A percentile compares a stretch with the other conserved stretches of the same genome.
Conservation (phyloP, 2,329 filamentous ascomycete species). For the Aaosphaeria pasadenensis region DNA sequence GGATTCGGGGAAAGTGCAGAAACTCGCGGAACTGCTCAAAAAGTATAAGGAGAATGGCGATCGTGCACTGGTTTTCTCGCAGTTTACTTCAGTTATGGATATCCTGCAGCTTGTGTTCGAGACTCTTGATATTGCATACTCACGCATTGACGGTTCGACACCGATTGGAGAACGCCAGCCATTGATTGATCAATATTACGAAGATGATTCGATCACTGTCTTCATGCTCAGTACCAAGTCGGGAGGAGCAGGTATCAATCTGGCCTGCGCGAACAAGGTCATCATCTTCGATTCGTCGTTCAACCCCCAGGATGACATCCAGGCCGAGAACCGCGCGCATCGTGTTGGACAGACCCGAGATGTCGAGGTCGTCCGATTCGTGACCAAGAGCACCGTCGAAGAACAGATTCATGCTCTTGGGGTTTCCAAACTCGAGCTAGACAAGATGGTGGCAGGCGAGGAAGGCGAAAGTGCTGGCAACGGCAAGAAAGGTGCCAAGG, state of each 20-base stretch:
- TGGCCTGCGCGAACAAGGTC: slow-evolving; percentile 95
- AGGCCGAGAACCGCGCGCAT: slow-evolving; percentile 95
- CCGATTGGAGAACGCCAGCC: slow-evolving; percentile 79
- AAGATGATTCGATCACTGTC: slow-evolving; percentile 73
- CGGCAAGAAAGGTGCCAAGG: slow-evolving; percentile 16
- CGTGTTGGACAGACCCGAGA: slow-evolving; percentile 87
- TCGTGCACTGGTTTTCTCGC: slow-evolving; percentile 85
- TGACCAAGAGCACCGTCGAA: slow-evolving; percentile 80
- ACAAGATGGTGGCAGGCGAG: slow-evolving; percentile 67
- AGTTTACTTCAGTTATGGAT: slow-evolving; percentile 89
- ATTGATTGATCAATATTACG: slow-evolving; percentile 83
- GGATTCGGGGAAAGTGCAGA: slow-evolving; percentile 80
- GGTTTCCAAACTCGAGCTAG: slow-evolving; percentile 87
- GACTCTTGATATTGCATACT: slow-evolving; percentile 69
- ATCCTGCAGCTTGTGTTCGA: slow-evolving; percentile 82
- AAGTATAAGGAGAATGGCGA: slow-evolving; percentile 77
- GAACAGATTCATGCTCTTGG: slow-evolving; percentile 91
- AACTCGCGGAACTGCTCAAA: slow-evolving; percentile 71
- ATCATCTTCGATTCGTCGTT: slow-evolving; percentile 97
- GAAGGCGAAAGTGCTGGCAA: slow-evolving; percentile 42
- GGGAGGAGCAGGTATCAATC: slow-evolving; percentile 94
- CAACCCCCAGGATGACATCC: slow-evolving; percentile 97
- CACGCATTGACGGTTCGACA: slow-evolving; percentile 82
- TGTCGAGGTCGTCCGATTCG: slow-evolving; percentile 84
- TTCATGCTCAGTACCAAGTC: slow-evolving; percentile 93